Conservation (phyloP, 768 basidiomycete genomes). For the Leucocoprinus sp. region DNA sequence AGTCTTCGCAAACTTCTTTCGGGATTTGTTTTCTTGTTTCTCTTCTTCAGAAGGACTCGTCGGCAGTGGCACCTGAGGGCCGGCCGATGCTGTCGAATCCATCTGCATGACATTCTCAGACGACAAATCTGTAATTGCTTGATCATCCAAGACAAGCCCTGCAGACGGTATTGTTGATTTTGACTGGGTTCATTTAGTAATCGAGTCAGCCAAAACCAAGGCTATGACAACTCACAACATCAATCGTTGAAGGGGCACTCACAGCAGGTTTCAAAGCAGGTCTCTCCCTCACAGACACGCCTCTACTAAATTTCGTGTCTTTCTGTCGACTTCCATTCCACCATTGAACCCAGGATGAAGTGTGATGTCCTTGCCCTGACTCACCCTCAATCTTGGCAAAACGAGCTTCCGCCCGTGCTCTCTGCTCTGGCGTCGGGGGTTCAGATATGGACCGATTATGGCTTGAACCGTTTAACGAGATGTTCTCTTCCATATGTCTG, state of each 20-base stretch:
- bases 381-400: constrained; percentile 7
- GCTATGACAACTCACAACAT: constrained; percentile 1
- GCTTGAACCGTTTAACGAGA: constrained; percentile 13
- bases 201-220: not conserved
- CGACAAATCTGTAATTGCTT: not conserved
- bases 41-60: constrained; percentile 11
- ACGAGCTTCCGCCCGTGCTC: constrained; percentile 8
- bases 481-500: constrained; percentile 18
- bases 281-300: constrained; percentile 11
- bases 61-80: not conserved
- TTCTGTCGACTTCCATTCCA: constrained; percentile 60
- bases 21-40: constrained; percentile 8
- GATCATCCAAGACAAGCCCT: not conserved
- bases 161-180: not conserved
- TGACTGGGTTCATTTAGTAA: not conserved
- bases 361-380: constrained; percentile 33
- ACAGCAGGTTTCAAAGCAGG: constrained; percentile 9
- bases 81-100: not conserved
- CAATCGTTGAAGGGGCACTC: constrained; percentile 18
- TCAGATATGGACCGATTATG: constrained; percentile 31
- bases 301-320: constrained; percentile 11
- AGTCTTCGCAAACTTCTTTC: constrained; percentile 79
- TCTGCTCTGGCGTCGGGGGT: constrained; percentile 22
- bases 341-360: constrained; percentile 78
- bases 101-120: not conserved